Conservation (phyloP, 78 protist genomes). For the Pigoraptor vietnamica region DNA sequence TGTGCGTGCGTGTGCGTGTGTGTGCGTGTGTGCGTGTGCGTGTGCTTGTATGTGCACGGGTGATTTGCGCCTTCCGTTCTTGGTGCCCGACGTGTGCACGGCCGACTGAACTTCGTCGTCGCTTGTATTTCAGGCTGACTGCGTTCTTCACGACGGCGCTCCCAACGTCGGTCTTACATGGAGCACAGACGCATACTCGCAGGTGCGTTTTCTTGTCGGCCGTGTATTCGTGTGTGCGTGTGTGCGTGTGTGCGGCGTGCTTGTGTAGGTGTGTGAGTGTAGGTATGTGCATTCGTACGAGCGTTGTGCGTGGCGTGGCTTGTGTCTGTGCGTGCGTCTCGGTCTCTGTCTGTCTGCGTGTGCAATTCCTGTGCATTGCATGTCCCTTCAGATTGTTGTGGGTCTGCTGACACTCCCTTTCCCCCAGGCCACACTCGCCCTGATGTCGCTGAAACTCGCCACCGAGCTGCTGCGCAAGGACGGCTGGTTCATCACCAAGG, state of each 20-base stretch:
- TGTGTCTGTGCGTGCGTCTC: not conserved
- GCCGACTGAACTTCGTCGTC: not conserved
- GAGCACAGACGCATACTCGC: slow-evolving; percentile 94
- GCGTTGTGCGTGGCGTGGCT: not conserved
- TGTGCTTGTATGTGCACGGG: no score
- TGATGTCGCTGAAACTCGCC: slow-evolving; percentile 89
- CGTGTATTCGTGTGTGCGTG: not conserved
- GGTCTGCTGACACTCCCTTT: no score
- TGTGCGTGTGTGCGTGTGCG: no score
- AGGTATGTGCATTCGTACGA: no score
- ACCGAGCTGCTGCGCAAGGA: slow-evolving; percentile 78
- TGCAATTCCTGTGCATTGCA: no score
- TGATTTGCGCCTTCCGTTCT: no score
- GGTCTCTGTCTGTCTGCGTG: no score
- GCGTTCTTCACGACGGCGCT: slow-evolving; percentile 99
- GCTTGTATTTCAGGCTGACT: not conserved
- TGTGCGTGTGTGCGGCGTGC: not conserved
- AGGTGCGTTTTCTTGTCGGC: slow-evolving; percentile 42
- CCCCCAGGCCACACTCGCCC: slow-evolving; percentile 87
- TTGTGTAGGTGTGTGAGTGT: not conserved
- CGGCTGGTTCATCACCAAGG: slow-evolving; percentile 95
- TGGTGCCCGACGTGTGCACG: no score
- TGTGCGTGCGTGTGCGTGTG: not conserved
- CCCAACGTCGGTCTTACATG: slow-evolving; percentile 98
- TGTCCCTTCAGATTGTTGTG: no score